phyloP scores from a whole-genome alignment of 208 protist species.

The Angomonas ambiguus region DNA sequence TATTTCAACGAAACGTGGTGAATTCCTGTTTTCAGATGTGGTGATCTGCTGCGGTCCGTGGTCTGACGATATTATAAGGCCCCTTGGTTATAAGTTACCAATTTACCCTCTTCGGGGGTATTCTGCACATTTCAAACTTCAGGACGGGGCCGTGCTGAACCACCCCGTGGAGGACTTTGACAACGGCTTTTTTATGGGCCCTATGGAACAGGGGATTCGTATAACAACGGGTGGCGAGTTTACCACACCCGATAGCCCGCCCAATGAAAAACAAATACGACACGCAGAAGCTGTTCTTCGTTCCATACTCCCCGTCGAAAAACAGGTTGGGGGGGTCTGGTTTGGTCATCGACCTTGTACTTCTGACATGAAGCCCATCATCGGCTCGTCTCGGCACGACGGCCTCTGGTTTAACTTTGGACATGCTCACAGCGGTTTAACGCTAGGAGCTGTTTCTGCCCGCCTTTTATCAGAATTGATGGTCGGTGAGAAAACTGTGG shows the following conservation, averaged over 20 bases:
- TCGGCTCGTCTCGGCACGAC: constrained; percentile 19
- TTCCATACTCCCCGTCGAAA: constrained; percentile 16
- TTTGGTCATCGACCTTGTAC: constrained; percentile 21
- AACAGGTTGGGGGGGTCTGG: constrained; percentile 18
- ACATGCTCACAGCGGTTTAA: constrained; percentile 19
- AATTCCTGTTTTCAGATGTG: constrained; percentile 13
- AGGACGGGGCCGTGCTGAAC: constrained; percentile 8
- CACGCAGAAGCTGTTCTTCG: constrained; percentile 12
- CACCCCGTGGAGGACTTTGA: constrained; percentile 25
- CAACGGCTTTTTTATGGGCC: constrained; percentile 17
- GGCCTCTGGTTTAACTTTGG: constrained; percentile 25
- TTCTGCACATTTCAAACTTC: constrained; percentile 23
- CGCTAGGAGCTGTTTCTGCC: constrained; percentile 15
- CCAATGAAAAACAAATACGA: constrained; percentile 19
- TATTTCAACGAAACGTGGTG: constrained; percentile 13
- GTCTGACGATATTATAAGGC: constrained; percentile 18
- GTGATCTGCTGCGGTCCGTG: constrained; percentile 23
- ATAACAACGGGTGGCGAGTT: constrained; percentile 29
- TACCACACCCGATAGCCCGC: constrained; percentile 12
- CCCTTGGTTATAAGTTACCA: constrained; percentile 21
- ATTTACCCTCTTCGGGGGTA: constrained; percentile 25
- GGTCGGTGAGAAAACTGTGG: constrained; percentile 18
- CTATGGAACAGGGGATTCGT: constrained; percentile 19
- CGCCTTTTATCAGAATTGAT: constrained; percentile 25
- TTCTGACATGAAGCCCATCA: constrained; percentile 33